Evolutionary conservation across 768 basidiomycete genomes (phyloP), one percentile per base, ranked within the genome.

Genomic region (Panaeolus cyanescens): DNA sequence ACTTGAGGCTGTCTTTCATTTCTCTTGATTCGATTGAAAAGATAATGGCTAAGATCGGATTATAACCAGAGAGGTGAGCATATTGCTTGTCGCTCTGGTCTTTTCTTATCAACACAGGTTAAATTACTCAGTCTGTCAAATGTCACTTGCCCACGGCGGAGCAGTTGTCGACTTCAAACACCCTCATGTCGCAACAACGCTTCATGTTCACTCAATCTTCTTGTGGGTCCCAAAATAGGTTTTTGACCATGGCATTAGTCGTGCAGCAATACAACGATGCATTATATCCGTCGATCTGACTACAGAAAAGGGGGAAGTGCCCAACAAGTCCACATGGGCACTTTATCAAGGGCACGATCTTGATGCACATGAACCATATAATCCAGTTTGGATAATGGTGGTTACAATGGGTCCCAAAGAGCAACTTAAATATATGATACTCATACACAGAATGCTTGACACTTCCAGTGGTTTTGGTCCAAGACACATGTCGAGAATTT

Each of bases 271-370:
- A 50, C 45, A 50, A 28, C 54, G 33, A 56, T 59, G 60, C 34
- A 32, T 32, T 28, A n/a, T n/a, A 50, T 25, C 10, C 25, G 30
- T 50, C 12, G 45, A 50, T 50, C 45, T 50, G 25, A 50, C 45
- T 50, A 28, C 22, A 50, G 25, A 50, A 15, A n/a, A 28, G 30
- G 25, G 22, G 22, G 30, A 50, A 4, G 45, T 50, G 15, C 15
- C 25, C 45, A 15, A 50, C 45, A 28, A 50, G 45, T 30, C 45
- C 25, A 50, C 45, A 2, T 9, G n/a, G 45, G 25, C 45, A 12
- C 56, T 42, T 37, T 58, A 58, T 39, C 37, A 20, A 25, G 56
- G 56, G 31, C 42, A 40, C 8, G 56, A 58, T 39, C 56, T 30
- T 15, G 56, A 58, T 32, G 36, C 31, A 8, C 42, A 58, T 31